Evolutionary conservation across 108 stramenopile species (phyloP), one percentile per base, ranked within the genome.

Genomic region (Pseudonitzschia pungens): DNA sequence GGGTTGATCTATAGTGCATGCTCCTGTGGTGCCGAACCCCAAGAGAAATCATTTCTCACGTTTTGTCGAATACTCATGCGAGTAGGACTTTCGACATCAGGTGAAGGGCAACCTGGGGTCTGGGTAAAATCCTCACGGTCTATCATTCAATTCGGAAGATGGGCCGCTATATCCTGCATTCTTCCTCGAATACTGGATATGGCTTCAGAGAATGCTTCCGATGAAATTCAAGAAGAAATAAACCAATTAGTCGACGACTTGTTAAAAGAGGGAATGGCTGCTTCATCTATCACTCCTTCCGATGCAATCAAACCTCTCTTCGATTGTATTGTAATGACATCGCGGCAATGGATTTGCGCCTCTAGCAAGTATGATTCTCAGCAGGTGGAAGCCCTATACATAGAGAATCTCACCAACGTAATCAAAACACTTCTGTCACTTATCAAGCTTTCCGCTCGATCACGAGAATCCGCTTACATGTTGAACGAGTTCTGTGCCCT

Each of bases 401-500:
- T 88, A 63, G 66, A 63, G 14, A 69, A 50, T 51, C 33, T 66
- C 32, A 45, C 64, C 44, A 65, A 67, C n/a, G 81, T 87, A 22
- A 83, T 85, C 22, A 72, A 74, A n/a, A 64, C 81, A 20, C 78
- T 94, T 20, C 78, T 92, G 29, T 80, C 80, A 11, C 71, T 89
- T 22, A 82, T 94, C 74, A 84, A 85, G 14, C 65, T 69, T 26
- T 70, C 76, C 0, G 70, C 32, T 20, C 73, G 68, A 12, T 77
- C 74, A 29, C 42, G 68, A 15, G 81, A 83, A 48, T 70, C 84
- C 15, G 79, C 71, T 20, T 83, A 91, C 59, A 91, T 92, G 91
- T 75, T 95, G n/a, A 83, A 92, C 71, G 82, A 75, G 32, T 77
- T 86, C 24, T 95, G 91, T 54, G 72, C 79, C 18, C 68, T 95